phyloP scores from a whole-genome alignment of 2,329 filamentous ascomycete species.

The Elsinoe fawcettii region DNA sequence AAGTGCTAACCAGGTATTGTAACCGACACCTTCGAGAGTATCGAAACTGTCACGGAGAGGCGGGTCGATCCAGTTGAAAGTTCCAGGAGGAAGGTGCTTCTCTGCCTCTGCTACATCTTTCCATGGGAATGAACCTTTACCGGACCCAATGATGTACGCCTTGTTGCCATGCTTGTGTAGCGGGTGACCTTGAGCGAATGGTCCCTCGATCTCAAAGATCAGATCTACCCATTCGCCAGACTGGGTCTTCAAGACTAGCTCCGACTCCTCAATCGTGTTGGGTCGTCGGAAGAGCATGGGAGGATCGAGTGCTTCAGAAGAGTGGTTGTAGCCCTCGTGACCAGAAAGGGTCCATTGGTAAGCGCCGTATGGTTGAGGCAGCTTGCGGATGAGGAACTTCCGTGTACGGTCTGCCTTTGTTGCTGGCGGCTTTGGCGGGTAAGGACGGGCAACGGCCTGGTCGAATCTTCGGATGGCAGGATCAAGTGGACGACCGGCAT shows the following conservation, averaged over 20 bases:
- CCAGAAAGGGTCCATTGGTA: constrained; percentile 21
- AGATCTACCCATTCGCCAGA: constrained; percentile 45
- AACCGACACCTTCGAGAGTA: constrained; percentile 17
- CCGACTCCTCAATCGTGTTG: neutral
- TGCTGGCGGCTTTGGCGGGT: constrained; percentile 17
- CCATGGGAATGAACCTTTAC: constrained; percentile 43
- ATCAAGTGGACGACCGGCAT: constrained; percentile 35
- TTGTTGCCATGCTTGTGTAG: constrained; percentile 59
- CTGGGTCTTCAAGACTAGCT: constrained; percentile 1
- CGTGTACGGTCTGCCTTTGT: constrained; percentile 17
- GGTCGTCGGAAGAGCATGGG: constrained; percentile 17
- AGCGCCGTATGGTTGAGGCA: constrained; percentile 18
- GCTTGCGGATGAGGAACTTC: constrained; percentile 20
- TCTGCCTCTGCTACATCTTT: constrained; percentile 45
- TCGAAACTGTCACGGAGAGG: constrained; percentile 45
- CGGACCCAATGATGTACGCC: constrained; percentile 49
- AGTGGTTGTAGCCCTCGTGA: constrained; percentile 18
- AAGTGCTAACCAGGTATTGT: constrained; percentile 34
- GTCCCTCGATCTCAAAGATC: constrained; percentile 41
- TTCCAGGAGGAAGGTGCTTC: constrained; percentile 35
- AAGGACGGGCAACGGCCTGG: constrained; percentile 18
- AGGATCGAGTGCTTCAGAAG: constrained; percentile 15
- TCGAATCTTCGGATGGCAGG: constrained; percentile 26
- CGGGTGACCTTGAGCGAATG: constrained; percentile 44
- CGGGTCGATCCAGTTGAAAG: constrained; percentile 51